phyloP scores from a whole-genome alignment of 2,329 filamentous ascomycete species.

The Paraphaeosphaeria sporulosa region DNA sequence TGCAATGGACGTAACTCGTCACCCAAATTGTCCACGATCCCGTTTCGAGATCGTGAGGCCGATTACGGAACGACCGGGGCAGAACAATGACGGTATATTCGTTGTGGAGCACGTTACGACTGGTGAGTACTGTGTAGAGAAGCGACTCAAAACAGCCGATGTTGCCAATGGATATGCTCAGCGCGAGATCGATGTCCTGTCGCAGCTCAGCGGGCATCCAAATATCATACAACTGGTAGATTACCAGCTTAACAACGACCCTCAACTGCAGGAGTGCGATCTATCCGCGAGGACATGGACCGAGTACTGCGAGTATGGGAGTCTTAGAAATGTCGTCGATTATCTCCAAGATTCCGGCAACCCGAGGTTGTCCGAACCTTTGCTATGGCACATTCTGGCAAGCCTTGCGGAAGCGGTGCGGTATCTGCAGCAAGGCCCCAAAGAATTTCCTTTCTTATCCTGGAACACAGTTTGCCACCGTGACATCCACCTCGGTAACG shows the following conservation, averaged over 20 bases:
- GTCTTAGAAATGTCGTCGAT: background rate
- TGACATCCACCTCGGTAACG: slow-evolving; percentile 9
- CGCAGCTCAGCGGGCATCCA: slow-evolving; percentile 2
- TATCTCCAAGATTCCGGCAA: background rate
- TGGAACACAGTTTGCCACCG: slow-evolving; percentile 12
- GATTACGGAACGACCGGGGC: background rate
- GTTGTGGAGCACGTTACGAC: background rate
- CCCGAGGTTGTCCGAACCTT: background rate
- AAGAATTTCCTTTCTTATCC: background rate
- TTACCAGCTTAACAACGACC: background rate
- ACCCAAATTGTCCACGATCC: background rate
- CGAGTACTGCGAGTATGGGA: slow-evolving; percentile 5
- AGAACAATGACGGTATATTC: slow-evolving; percentile 13
- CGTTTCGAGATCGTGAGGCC: background rate
- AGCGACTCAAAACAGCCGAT: background rate
- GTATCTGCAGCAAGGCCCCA: slow-evolving; percentile 5
- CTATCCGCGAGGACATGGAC: slow-evolving; percentile 1
- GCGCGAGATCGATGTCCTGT: slow-evolving; percentile 7
- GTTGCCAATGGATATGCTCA: background rate
- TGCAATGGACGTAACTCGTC: background rate
- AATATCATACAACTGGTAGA: slow-evolving; percentile 1
- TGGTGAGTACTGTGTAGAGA: slow-evolving; percentile 7
- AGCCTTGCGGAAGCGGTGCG: slow-evolving; percentile 7
- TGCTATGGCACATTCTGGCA: slow-evolving; percentile 6
- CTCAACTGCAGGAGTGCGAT: background rate